A percentile compares a stretch with the other conserved stretches of the same genome.
These are phyloP conservation scores for Xylaria arbuscula DNA, from an alignment of 2,329 filamentous ascomycete species.

Conservation along the genomic window DNA sequence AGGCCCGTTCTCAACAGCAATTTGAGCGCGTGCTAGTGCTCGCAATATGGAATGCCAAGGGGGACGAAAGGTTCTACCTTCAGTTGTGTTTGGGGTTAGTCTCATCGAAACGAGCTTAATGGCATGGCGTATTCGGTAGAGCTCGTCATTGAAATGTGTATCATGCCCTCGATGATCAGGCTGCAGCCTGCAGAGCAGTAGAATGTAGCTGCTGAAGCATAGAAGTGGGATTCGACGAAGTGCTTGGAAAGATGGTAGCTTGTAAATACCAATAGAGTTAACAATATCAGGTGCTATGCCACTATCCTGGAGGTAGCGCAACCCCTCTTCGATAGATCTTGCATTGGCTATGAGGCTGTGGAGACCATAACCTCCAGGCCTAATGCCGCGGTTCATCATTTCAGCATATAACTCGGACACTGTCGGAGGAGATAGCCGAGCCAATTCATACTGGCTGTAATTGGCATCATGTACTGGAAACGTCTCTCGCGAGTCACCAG, in stretches of 20 bases:
- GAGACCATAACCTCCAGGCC: slow-evolving; percentile 63
- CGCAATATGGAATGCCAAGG: slow-evolving; percentile 58
- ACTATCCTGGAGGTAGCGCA: slow-evolving; percentile 63
- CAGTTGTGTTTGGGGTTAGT: slow-evolving; percentile 42
- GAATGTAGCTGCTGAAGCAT: slow-evolving; percentile 63
- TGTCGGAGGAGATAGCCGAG: slow-evolving; percentile 69
- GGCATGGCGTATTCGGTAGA: slow-evolving; percentile 50
- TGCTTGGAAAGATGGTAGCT: slow-evolving; percentile 38
- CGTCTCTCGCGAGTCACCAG: slow-evolving; percentile 70
- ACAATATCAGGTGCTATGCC: slow-evolving; percentile 43
- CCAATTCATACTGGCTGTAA: slow-evolving; percentile 72
- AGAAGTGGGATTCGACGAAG: slow-evolving; percentile 49
- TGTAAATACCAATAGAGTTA: slow-evolving; percentile 37
- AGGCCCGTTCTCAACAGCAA: slow-evolving; percentile 47
- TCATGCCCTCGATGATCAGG: slow-evolving; percentile 43
- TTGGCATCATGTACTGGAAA: slow-evolving; percentile 66
- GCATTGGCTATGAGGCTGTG: slow-evolving; percentile 67
- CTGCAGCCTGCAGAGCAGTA: slow-evolving; percentile 59
- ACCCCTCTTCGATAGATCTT: slow-evolving; percentile 57
- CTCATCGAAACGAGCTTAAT: slow-evolving; percentile 50
- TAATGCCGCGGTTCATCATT: slow-evolving; percentile 64
- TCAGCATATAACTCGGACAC: slow-evolving; percentile 67
- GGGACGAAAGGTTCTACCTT: slow-evolving; percentile 50
- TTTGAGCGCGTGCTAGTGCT: slow-evolving; percentile 52
- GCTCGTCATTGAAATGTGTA: slow-evolving; percentile 39